Evolutionary conservation across 495 filamentous ascomycete species (phyloP), one percentile per base, ranked within the genome.

Genomic region (Pseudoneurospora amorphoporcata): DNA sequence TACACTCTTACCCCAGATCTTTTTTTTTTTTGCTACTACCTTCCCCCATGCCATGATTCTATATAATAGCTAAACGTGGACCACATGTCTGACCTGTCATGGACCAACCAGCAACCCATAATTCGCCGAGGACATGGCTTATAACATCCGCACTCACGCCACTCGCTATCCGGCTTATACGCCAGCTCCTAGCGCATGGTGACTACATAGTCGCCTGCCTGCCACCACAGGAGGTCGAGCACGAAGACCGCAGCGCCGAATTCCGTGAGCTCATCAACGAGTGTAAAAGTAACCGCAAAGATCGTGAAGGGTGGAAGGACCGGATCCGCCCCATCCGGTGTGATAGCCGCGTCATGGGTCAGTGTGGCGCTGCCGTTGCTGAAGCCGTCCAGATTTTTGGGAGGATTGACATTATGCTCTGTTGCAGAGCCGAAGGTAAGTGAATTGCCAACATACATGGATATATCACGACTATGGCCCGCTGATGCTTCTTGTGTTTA

Each of bases 301-400:
- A 86, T 77, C 78, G 87, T 71, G 83, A 88, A 76, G 82, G 87
- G 23, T 88, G 86, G 86, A 85, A 89, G 76, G 84, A 88, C 74
- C 82, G 87, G 70, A 88, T 87, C 71, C 80, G 83, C 72, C 83
- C 84, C 71, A 87, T 87, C 73, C 82, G 82, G 69, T 86, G 87
- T 79, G 85, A 88, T 80, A 85, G 84, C 68, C 85, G 87, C 70
- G 80, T 85, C 69, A 88, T 89, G 83, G 84, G 86, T 43, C 83
- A 86, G 75, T 88, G 86, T 76, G 94, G 97, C 78, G 91, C 93
- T 65, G 92, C 94, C 10, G 86, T 98, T 70, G 94, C 95, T 69
- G 91, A 97, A 80, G 91, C 92, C 19, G 89, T 95, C 29, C 87
- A 91, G 70, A 86, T 88, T 3, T 99, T 96, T 83, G 94, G 94